Evolutionary conservation across 208 protist species (phyloP).

Genomic region (Leishmania major): DNA sequence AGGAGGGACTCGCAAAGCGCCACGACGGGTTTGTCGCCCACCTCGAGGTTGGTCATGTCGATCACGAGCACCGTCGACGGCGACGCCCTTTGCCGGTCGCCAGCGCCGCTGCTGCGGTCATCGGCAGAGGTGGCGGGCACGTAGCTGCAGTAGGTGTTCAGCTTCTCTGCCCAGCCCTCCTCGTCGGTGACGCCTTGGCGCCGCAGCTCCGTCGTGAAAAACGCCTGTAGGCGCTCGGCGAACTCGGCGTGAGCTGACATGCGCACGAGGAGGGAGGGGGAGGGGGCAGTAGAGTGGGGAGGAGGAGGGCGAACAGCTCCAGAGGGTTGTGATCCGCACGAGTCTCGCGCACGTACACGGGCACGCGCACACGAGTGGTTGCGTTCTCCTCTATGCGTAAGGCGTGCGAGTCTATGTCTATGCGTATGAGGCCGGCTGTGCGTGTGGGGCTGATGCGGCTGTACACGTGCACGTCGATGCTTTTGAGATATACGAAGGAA

Average conservation of each 20-base stretch:
- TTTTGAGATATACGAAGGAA: neutral
- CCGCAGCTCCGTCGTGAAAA: conserved; percentile 52
- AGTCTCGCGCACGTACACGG: neutral
- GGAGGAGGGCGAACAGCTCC: too few relatives aligned
- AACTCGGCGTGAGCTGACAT: conserved; percentile 21
- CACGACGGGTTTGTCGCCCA: conserved; percentile 60
- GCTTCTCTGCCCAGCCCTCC: conserved; percentile 24
- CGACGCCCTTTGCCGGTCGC: neutral
- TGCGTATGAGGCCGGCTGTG: neutral
- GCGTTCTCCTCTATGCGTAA: neutral
- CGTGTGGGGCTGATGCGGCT: neutral
- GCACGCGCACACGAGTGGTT: neutral
- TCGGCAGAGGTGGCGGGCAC: neutral
- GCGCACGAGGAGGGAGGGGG: neutral
- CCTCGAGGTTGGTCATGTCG: conserved; percentile 28
- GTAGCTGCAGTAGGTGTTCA: conserved; percentile 24
- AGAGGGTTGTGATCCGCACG: neutral
- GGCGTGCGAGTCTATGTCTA: conserved; percentile 4
- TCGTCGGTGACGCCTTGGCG: conserved; percentile 51
- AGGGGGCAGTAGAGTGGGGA: neutral
- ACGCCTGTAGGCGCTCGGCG: conserved; percentile 32
- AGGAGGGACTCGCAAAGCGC: conserved; percentile 66
- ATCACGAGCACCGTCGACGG: conserved; percentile 19
- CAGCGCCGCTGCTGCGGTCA: conserved; percentile 1
- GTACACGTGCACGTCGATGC: neutral